phyloP scores from a whole-genome alignment of 768 basidiomycete genomes.

The Grammothele lineata region DNA sequence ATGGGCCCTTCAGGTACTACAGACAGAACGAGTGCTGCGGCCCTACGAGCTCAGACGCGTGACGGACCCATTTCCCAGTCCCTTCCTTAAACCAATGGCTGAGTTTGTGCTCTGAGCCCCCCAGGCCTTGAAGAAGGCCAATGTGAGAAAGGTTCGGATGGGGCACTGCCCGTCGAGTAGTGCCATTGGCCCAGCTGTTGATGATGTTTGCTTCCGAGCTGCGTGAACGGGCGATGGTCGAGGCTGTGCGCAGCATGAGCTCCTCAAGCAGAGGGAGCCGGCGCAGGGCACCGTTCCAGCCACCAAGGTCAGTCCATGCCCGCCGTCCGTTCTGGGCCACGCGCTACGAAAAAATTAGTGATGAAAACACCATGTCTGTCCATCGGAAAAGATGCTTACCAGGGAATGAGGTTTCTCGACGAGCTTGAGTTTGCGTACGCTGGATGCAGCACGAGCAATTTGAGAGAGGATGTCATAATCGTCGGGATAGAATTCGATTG shows the following conservation, averaged over 20 bases:
- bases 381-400: neutral
- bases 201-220: too few relatives aligned
- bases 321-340: neutral
- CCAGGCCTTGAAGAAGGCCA: too few relatives aligned
- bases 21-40: too few relatives aligned
- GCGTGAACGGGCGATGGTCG: neutral
- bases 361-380: neutral
- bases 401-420: neutral
- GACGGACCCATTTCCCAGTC: too few relatives aligned
- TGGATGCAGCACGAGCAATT: neutral
- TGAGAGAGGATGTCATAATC: neutral
- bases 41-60: too few relatives aligned
- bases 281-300: too few relatives aligned
- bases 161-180: too few relatives aligned
- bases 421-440: constrained; percentile 3
- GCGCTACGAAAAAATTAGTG: neutral
- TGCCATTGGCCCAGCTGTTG: too few relatives aligned
- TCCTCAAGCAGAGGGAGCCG: neutral
- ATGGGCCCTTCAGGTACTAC: too few relatives aligned
- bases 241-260: neutral
- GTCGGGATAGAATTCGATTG: constrained; percentile 1
- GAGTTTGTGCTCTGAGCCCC: too few relatives aligned
- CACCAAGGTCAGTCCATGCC: neutral
- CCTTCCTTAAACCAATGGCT: too few relatives aligned
- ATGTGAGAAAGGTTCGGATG: too few relatives aligned